Evolutionary conservation across 2,329 filamentous ascomycete genomes (phyloP).

Genomic region (Xylaria sp.): DNA sequence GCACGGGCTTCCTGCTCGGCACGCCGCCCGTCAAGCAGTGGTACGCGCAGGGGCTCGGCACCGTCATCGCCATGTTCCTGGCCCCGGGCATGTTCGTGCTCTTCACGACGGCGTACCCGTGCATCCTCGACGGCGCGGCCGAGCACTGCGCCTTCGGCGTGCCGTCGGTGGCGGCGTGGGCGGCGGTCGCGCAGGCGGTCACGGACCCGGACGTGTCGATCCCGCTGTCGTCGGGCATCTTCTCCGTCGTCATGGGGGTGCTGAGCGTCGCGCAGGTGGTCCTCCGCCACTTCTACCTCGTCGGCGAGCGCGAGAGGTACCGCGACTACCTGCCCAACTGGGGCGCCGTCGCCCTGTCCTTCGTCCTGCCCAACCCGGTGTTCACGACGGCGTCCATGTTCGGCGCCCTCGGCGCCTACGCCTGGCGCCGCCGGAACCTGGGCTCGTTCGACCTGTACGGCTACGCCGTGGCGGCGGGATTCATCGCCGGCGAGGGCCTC

Average conservation of each 20-base stretch:
- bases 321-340: constrained; percentile 62
- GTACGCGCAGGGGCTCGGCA: constrained; percentile 65
- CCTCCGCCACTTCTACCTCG: constrained; percentile 57
- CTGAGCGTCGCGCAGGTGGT: constrained; percentile 56
- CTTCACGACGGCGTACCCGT: constrained; percentile 70
- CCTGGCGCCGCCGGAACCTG: constrained; percentile 58
- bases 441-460: constrained; percentile 59
- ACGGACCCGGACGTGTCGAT: constrained; percentile 60
- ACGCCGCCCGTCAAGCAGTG: constrained; percentile 69
- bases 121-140: constrained; percentile 56
- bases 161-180: constrained; percentile 68
- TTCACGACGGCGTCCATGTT: constrained; percentile 63
- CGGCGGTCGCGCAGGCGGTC: constrained; percentile 64
- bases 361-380: constrained; percentile 58
- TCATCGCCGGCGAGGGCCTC: constrained; percentile 66
- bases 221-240: constrained; percentile 58
- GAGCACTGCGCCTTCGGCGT: constrained; percentile 61
- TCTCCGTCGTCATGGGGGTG: constrained; percentile 57
- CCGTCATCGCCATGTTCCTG: constrained; percentile 66
- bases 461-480: constrained; percentile 61
- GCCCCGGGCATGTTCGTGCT: constrained; percentile 69
- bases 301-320: constrained; percentile 56
- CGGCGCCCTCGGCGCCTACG: constrained; percentile 53
- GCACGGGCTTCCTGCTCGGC: constrained; percentile 67
- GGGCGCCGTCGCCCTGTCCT: constrained; percentile 62